Base-by-base conservation (phyloP, 2,329 filamentous ascomycete species). In the Hypoxylon sp. region DNA sequence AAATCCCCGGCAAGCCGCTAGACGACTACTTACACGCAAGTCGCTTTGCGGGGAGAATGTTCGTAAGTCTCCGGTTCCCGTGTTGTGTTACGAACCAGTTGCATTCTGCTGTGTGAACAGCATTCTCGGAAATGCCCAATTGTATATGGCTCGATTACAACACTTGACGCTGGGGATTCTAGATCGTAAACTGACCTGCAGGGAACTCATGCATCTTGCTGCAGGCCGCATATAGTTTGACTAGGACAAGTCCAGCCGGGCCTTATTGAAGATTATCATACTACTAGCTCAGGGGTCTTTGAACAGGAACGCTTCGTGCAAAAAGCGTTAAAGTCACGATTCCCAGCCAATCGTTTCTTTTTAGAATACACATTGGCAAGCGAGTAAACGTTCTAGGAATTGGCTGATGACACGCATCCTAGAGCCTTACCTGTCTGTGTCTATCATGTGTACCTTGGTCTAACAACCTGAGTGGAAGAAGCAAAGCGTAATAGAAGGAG, bases 61-160 rank as follows among this genome's bases (percentile, higher is more conserved):
- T 7, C 30, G 22, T 40, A 30, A 40, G 20, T 33, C 37, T 35
- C 30, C 30, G 17, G 25, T 53, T 57, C 51, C 60, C 59, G 49
- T 59, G 57, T 31, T 53, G 69, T 67, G 57, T 50, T 42, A 63
- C 61, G 17, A 17, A 40, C 40, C 27, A 22, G 57, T 44, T 61
- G 57, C 63, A 62, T 61, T 56, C 54, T 27, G 30, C 54, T 14
- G 6, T 35, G 27, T 55, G 55, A 37, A 53, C 64, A 20, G 61
- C 30, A 48, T 65, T 49, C 25, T 62, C 66, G 42, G 50, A 25
- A 56, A 22, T 58, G 48, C 51, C 30, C 49, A 35, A 54, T 25
- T 46, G n/a, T 57, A 61, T 65, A 56, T 63, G 66, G 64, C 48
- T 64, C 69, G 64, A 72, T 72, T 70, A 33, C 57, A 40, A 48